A percentile compares a stretch with the other conserved stretches of the same genome.
phyloP scores from a whole-genome alignment of 768 basidiomycete species.

The Lactarius psammicola region DNA sequence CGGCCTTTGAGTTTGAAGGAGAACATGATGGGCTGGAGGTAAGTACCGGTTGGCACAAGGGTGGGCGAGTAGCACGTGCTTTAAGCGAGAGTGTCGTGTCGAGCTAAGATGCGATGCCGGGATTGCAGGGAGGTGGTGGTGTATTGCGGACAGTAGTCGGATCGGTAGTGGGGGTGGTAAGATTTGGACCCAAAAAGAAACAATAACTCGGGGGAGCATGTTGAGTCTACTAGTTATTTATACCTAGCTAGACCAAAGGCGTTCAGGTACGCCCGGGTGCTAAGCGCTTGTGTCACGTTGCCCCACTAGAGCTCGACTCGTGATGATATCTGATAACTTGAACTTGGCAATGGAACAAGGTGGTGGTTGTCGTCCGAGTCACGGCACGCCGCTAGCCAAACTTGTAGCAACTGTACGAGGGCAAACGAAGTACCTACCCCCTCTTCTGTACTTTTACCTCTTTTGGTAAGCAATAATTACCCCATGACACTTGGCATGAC shows the following conservation, averaged over 20 bases:
- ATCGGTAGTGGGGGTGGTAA: not conserved
- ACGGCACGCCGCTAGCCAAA: not conserved
- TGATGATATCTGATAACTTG: not conserved
- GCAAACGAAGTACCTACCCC: not conserved
- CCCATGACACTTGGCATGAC: too few species aligned
- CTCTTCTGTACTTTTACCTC: not conserved
- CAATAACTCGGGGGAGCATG: not conserved
- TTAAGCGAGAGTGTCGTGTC: not conserved
- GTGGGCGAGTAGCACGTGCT: not conserved
- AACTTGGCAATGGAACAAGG: too few species aligned
- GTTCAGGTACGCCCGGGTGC: not conserved
- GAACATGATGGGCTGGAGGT: not conserved
- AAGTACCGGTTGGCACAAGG: too few species aligned
- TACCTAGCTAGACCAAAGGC: not conserved
- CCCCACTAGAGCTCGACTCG: not conserved
- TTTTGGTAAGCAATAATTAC: not conserved
- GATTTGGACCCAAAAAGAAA: not conserved
- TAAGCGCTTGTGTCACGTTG: not conserved
- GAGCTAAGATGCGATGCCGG: not conserved
- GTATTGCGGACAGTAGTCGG: not conserved
- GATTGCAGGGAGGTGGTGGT: not conserved
- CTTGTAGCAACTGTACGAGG: not conserved
- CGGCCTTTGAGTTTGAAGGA: slow-evolving; percentile 1
- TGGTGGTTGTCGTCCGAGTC: not conserved
- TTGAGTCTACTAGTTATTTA: too few species aligned